These are phyloP conservation scores for Rosa chinensis DNA, from an alignment of 306 rosid species.

Conservation along the genomic window DNA sequence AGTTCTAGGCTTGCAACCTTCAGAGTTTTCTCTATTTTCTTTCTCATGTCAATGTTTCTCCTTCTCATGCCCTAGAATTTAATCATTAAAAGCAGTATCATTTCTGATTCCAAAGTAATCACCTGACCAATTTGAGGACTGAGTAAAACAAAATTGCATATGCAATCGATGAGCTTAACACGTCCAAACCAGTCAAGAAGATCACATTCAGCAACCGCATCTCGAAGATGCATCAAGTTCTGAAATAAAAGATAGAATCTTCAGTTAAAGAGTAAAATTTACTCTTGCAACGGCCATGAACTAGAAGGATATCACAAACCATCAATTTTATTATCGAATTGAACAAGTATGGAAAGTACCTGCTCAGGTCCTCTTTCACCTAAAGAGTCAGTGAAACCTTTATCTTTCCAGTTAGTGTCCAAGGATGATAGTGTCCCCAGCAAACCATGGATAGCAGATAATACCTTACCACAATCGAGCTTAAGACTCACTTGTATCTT, in stretches of 20 bases:
- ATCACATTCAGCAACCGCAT: slow-evolving; percentile 61
- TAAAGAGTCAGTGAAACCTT: slow-evolving; percentile 32
- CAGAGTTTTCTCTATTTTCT: not conserved
- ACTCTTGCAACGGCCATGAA: not conserved
- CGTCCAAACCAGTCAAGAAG: slow-evolving; percentile 88
- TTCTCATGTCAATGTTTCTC: not conserved
- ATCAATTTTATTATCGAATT: not conserved
- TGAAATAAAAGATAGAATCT: slow-evolving; percentile 31
- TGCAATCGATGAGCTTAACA: slow-evolving; percentile 73
- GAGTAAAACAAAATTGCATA: slow-evolving; percentile 64
- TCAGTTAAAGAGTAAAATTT: slow-evolving; percentile 19
- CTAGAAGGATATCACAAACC: not conserved
- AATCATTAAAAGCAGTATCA: slow-evolving; percentile 11
- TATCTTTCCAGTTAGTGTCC: slow-evolving; percentile 40
- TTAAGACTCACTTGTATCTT: slow-evolving; percentile 52
- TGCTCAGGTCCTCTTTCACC: slow-evolving; percentile 46
- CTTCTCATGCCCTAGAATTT: not conserved
- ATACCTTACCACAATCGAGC: slow-evolving; percentile 50
- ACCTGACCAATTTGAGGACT: slow-evolving; percentile 91
- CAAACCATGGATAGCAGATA: slow-evolving; percentile 51
- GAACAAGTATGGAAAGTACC: slow-evolving; percentile 38
- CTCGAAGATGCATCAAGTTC: slow-evolving; percentile 61
- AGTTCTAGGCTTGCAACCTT: not conserved
- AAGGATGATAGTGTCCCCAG: slow-evolving; percentile 53
- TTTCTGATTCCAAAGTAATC: slow-evolving; percentile 23